These are phyloP conservation scores for Tuber indicum DNA, from an alignment of 495 filamentous ascomycete species.

Conservation along the genomic window DNA sequence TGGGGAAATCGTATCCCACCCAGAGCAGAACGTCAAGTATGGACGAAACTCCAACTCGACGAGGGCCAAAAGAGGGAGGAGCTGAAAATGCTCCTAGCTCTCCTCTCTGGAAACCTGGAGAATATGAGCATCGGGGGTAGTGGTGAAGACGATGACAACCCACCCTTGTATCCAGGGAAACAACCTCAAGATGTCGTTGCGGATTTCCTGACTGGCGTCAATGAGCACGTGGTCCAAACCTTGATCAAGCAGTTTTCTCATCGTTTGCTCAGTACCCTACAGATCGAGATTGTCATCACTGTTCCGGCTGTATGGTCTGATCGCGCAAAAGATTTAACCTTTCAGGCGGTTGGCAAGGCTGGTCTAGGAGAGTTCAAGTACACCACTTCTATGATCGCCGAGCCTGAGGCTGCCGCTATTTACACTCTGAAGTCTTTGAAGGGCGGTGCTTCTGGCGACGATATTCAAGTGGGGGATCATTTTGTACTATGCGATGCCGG, in stretches of 20 bases:
- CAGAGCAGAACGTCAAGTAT: neutral
- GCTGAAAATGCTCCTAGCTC: neutral
- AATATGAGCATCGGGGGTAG: neutral
- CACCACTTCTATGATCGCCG: conserved; percentile 43
- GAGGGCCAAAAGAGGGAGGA: conserved; percentile 2
- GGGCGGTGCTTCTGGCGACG: conserved; percentile 9
- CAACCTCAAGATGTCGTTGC: neutral
- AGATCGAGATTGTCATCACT: conserved; percentile 51
- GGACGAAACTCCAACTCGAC: conserved; percentile 1
- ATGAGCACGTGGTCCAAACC: neutral
- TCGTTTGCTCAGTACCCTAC: neutral
- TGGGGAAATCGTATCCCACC: neutral
- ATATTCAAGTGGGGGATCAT: conserved; percentile 16
- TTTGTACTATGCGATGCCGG: conserved; percentile 55
- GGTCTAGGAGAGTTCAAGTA: conserved; percentile 52
- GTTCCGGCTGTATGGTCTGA: conserved; percentile 73
- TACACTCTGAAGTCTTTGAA: conserved; percentile 15
- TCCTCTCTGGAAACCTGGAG: neutral
- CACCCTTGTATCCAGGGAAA: neutral
- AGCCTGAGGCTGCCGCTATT: conserved; percentile 46
- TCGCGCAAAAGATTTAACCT: conserved; percentile 59
- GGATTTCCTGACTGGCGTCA: neutral
- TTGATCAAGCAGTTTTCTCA: neutral
- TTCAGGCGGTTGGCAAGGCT: conserved; percentile 60
- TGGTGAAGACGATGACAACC: neutral